Evolutionary conservation across 2,329 filamentous ascomycete genomes (phyloP).

Genomic region (Aspergillus fischeri): DNA sequence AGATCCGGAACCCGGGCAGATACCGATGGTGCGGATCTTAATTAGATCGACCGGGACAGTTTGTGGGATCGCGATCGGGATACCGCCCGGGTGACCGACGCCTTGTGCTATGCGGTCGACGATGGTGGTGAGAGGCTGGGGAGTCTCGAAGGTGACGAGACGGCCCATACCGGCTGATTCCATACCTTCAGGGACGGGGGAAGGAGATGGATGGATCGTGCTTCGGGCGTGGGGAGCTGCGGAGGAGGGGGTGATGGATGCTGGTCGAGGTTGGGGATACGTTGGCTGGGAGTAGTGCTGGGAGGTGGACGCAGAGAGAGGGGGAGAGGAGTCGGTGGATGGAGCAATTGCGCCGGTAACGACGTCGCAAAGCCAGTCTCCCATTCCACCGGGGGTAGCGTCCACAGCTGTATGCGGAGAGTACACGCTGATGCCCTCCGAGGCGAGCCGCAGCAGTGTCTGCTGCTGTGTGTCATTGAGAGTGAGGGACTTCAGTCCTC

Average conservation of each 20-base stretch:
- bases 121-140: slow-evolving; percentile 53
- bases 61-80: slow-evolving; percentile 62
- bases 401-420: slow-evolving; percentile 94
- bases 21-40: slow-evolving; percentile 65
- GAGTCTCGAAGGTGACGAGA: slow-evolving; percentile 51
- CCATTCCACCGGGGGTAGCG: slow-evolving; percentile 76
- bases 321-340: not conserved
- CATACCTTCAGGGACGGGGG: slow-evolving; percentile 33
- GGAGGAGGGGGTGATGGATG: slow-evolving; percentile 28
- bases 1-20: slow-evolving; percentile 86
- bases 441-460: slow-evolving; percentile 74
- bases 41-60: slow-evolving; percentile 51
- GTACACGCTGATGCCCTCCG: slow-evolving; percentile 90
- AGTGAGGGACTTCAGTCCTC: slow-evolving; percentile 82
- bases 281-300: slow-evolving; percentile 38
- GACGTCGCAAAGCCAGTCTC: slow-evolving; percentile 90
- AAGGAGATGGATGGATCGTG: slow-evolving; percentile 49
- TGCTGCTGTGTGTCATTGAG: slow-evolving; percentile 80
- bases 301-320: slow-evolving; percentile 19
- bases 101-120: slow-evolving; percentile 59
- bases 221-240: slow-evolving; percentile 49
- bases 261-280: slow-evolving; percentile 30
- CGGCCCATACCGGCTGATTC: slow-evolving; percentile 59
- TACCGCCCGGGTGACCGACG: slow-evolving; percentile 64
- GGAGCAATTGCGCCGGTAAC: slow-evolving; percentile 54